Percentiles rank a stretch among this genome's conserved stretches.
Evolutionary conservation across 2,329 filamentous ascomycete genomes (phyloP).

Genomic region (Phyllosticta capitalensis): DNA sequence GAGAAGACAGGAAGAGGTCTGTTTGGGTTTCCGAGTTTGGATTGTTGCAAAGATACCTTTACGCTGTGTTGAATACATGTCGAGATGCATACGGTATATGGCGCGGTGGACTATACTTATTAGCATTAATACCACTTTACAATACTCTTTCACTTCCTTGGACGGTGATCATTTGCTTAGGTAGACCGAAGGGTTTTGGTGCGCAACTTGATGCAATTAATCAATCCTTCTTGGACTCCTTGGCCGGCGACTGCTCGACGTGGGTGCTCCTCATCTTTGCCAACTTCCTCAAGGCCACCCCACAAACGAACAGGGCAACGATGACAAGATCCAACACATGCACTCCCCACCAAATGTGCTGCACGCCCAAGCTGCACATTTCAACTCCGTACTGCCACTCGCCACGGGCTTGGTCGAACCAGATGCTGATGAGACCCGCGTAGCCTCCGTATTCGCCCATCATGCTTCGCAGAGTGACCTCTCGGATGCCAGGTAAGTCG

Average conservation of each 20-base stretch:
- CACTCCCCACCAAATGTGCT: constrained; percentile 90
- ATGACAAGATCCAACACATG: constrained; percentile 60
- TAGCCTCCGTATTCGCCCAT: constrained; percentile 96
- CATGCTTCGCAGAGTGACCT: constrained; percentile 94
- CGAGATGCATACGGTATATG: neutral
- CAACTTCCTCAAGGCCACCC: neutral
- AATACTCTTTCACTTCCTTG: neutral
- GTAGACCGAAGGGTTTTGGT: neutral
- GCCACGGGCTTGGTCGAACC: constrained; percentile 63
- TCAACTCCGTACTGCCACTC: constrained; percentile 77
- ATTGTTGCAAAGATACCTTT: neutral
- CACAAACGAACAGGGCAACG: constrained; percentile 22
- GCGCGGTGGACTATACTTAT: neutral
- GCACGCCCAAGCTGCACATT: constrained; percentile 69
- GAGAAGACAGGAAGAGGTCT: neutral
- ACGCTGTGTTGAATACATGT: neutral
- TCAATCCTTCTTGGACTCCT: neutral
- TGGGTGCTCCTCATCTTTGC: neutral
- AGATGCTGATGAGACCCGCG: constrained; percentile 75
- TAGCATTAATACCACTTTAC: neutral
- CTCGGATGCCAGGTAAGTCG: constrained; percentile 57
- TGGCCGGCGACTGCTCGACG: neutral
- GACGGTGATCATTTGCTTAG: neutral
- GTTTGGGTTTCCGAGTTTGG: neutral
- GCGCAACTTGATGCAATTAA: neutral